A percentile compares a stretch with the other conserved stretches of the same genome.
Evolutionary conservation across 148 eudicot species (phyloP).

Genomic region (Rhododendron kiyosumense): DNA sequence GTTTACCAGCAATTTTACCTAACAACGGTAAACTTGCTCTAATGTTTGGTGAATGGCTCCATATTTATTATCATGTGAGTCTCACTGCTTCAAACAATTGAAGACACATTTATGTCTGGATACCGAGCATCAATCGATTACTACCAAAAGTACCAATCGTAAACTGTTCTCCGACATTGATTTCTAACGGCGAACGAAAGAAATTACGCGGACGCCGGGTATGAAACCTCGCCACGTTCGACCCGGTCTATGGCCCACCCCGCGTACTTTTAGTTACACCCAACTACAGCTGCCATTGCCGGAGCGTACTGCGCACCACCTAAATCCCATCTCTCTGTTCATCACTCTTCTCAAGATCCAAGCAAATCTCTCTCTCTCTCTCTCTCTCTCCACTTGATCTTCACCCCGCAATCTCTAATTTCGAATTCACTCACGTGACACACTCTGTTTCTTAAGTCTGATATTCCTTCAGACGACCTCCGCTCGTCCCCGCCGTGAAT

Average conservation of each 20-base stretch:
- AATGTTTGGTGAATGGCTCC: too few relatives aligned
- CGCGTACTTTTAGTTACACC: slow-evolving; percentile 9
- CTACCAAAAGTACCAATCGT: too few relatives aligned
- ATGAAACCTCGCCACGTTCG: neutral
- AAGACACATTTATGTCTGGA: too few relatives aligned
- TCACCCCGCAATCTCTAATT: neutral
- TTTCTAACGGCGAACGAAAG: neutral
- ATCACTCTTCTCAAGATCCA: too few relatives aligned
- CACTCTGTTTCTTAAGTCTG: neutral
- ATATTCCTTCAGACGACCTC: neutral
- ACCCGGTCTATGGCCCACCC: neutral
- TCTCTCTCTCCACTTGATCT: neutral
- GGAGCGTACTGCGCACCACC: slow-evolving; percentile 11
- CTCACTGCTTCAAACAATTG: too few relatives aligned
- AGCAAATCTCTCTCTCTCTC: neutral
- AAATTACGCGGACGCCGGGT: neutral
- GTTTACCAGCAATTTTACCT: too few relatives aligned
- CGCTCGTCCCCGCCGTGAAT: neutral
- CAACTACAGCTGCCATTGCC: slow-evolving; percentile 4
- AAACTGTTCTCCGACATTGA: neutral
- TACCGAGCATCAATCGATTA: too few relatives aligned
- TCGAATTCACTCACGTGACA: neutral
- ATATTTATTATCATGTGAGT: too few relatives aligned
- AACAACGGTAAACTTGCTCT: too few relatives aligned
- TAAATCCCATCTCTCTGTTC: too few relatives aligned